Evolutionary conservation across 495 filamentous ascomycete genomes (phyloP), one percentile per base, ranked within the genome.

Genomic region (Aspergillus heteromorphus): DNA sequence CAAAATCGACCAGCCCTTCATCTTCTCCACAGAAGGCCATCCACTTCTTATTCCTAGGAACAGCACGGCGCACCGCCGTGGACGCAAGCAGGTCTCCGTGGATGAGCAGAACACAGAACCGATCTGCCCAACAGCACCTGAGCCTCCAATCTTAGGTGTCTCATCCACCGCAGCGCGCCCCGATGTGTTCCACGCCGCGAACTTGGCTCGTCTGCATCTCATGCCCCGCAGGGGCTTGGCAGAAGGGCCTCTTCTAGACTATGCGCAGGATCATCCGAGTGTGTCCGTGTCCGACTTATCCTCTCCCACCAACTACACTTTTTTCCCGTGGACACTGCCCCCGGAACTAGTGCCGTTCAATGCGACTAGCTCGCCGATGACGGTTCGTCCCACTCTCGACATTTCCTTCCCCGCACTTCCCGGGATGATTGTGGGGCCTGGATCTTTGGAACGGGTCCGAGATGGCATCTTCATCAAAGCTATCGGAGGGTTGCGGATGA

Each of bases 1-100:
- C 73, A 82, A 80, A 6, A 68, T 92, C 16, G 92, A 97, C 69
- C 85, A 84, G 4, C 80, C 91, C 1, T 91, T 89, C 73, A 92
- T 98, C 6, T 97, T 98, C 65, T 89, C 87, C 19, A 98, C 93
- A 0, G 93, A 98, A 71, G 93, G 92, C 1, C 93, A 98, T 73
- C 93, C 93, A 5, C 75, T 98, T 21, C 81, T 97, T 16, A 86
- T 98, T 50, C 93, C 89, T 4, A 82, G 69, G 61, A 83, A 58
- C 48, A 54, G 50, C 25, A 53, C 51, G 14, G 34, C 65, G 19
- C 9, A 30, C 38, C 36, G 58, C 36, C 38, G 49, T 27, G 17
- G 14, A 30, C 62, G 45, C n/a, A 56, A 56, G 45, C 53, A 57
- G n/a, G 19, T 49, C 17, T 29, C 36, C 29, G 18, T 56, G 3